Base-by-base conservation (phyloP, 2,329 filamentous ascomycete species). In the Aureobasidium sp. region DNA sequence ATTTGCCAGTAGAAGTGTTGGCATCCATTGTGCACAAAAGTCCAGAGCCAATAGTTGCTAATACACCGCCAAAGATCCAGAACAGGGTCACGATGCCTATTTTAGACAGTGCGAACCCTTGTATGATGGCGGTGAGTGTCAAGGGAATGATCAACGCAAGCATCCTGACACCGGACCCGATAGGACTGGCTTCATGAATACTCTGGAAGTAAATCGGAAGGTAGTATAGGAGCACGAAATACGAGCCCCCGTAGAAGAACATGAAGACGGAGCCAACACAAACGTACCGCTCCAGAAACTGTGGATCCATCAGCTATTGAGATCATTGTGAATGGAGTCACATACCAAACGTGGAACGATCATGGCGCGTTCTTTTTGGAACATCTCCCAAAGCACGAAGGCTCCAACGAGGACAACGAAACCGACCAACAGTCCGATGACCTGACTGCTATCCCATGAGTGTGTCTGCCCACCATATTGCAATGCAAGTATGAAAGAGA, bases 151-250 rank as follows among this genome's bases (percentile, higher is more conserved):
- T 53, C 15, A 53, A 25, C 3, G 50, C 34, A 6, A 53, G 36
- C 34, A 41, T 53, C 7, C 36, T 29, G 25, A 53, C 50, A 15
- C 50, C 50, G 9, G 50, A 53, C 5, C n/a, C 34, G 34, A 53
- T 53, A 3, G 78, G 77, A 0, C 71, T 72, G 1, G 71, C 74
- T 9, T 76, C 76, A 64, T 80, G 77, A 69, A 81, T 78, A 21
- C 78, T 77, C 65, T 80, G 74, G 76, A 80, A 78, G 76, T 79
- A 72, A 75, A 79, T 62, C 68, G 75, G 71, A 30, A 79, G 69
- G 65, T 76, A 79, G 70, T 77, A 79, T 52, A 75, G 71, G 41
- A 77, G 66, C 63, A 78, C 65, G 69, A 78, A 78, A 68, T 79
- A 78, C 8, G 71, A 64, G 15, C 72, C 76, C n/a, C 76, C 77